phyloP scores from a whole-genome alignment of 2,329 filamentous ascomycete species.

The Nigrospora oryzae region DNA sequence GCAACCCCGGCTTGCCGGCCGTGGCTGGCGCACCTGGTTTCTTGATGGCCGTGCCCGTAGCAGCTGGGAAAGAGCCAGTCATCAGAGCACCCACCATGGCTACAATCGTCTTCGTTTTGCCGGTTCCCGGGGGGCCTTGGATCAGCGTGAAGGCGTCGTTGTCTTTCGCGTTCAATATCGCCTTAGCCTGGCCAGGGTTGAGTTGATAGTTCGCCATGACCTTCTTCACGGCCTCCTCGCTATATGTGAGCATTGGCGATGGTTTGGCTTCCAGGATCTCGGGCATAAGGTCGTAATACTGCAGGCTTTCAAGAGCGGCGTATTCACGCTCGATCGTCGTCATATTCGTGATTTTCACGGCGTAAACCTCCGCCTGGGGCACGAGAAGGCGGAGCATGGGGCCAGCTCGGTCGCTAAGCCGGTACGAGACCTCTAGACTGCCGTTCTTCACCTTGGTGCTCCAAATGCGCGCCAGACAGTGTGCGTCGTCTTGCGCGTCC shows the following conservation, averaged over 20 bases:
- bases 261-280: conserved; percentile 87
- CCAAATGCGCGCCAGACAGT: conserved; percentile 81
- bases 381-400: conserved; percentile 55
- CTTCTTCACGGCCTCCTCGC: conserved; percentile 60
- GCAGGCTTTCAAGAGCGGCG: conserved; percentile 78
- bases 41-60: conserved; percentile 33
- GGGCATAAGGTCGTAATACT: conserved; percentile 93
- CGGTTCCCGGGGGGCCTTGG: conserved; percentile 90
- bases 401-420: conserved; percentile 61
- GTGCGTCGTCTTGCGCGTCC: conserved; percentile 54
- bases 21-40: conserved; percentile 26
- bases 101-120: conserved; percentile 96
- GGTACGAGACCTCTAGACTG: conserved; percentile 76
- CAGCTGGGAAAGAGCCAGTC: conserved; percentile 42
- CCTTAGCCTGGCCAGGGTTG: conserved; percentile 83
- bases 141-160: conserved; percentile 97
- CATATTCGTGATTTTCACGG: conserved; percentile 82
- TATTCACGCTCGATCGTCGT: conserved; percentile 94
- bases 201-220: conserved; percentile 72
- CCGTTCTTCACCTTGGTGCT: conserved; percentile 74
- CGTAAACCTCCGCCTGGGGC: conserved; percentile 62
- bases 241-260: conserved; percentile 77
- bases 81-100: conserved; percentile 89
- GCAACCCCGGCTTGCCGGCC: conserved; percentile 22
- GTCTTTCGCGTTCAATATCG: conserved; percentile 83